Evolutionary conservation across 441 rosid species (phyloP), one percentile per base, ranked within the genome.

Genomic region (Dalechampia spathulata): DNA sequence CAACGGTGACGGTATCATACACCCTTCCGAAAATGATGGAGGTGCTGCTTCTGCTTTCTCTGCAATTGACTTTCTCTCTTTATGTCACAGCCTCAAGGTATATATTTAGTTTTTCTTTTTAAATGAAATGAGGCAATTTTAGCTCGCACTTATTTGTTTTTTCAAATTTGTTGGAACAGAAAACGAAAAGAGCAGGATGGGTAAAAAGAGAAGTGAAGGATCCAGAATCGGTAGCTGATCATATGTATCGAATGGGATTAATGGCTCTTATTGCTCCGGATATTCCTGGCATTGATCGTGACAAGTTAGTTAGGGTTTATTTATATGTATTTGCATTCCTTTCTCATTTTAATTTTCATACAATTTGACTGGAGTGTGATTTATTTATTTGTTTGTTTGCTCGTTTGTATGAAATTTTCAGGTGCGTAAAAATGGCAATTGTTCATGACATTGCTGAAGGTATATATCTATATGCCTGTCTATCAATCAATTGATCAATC

Each of bases 391-490:
- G 7, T 61, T 9, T 32, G 34, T 22, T 42, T 9, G 26, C 38
- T 22, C 21, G 34, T 30, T 3, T 30, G 5, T 3, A 3, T 30
- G 0, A 40, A 20, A 39, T 21, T 74, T 77, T 66, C 83, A 92
- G 96, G 82, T 92, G 96, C 53, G 65, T 92, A 45, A 92, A 92
- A 69, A 86, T 92, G 91, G 94, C 95, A 16, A 77, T 92, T 62
- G 91, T 92, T 58, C 96, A 92, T 74, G 96, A 92, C 60, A 84
- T 92, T 34, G 98, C 98, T 5, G 96, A 91, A 78, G 98, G 98
- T 85, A 64, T 50, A 4, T 30, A 30, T 30, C 34, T 30, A 30
- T 30, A 30, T 30, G 4, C n/a, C n/a, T n/a, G n/a, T n/a, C n/a
- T n/a, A n/a, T n/a, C n/a, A n/a, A n/a, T n/a, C n/a, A n/a, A n/a